Evolutionary conservation across 1,284 basidiomycete species (phyloP), one percentile per base, ranked within the genome.

Genomic region (Cutaneotrichosporon sp.): DNA sequence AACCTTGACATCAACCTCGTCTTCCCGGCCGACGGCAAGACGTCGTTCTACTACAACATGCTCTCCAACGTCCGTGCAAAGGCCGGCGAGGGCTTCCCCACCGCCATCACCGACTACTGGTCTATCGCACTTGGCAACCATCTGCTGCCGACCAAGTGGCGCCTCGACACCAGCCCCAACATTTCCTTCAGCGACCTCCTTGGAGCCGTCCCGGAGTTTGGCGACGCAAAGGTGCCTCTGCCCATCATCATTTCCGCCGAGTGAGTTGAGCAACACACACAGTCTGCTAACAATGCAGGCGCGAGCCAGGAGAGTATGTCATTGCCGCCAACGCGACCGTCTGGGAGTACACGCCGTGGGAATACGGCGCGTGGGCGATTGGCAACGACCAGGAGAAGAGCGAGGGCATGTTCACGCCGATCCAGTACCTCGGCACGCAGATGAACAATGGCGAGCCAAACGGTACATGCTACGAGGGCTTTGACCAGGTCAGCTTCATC

Each of bases 21-120:
- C 0, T 87, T 93, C 74, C 88, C 90, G 0, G 88, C 83, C 65
- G 84, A 86, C n/a, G 79, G 78, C 7, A 77, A 80, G 74, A 65
- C 80, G 54, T 74, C 75, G 38, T 79, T 80, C 67, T 68, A 70
- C 30, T 83, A 90, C 37, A 51, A 59, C 54, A 49, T 76, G 45
- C 51, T 74, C 21, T 52, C 57, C 20, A 63, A 77, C 17, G 70
- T 72, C n/a, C 44, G 56, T 8, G 69, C 67, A 7, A 77, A 77
- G 61, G 22, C 35, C 1, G 57, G 64, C 46, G 53, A 53, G 20
- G 70, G 70, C 15, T 77, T 72, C 61, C 56, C 60, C 1, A 73
- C 69, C 1, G 72, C 74, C 52, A 68, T 76, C 49, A 71, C 69
- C 39, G 72, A 73, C 56, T 64, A 70, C 58, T 74, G 72, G 73